Base-by-base conservation (phyloP, 2,329 filamentous ascomycete genomes). In the Verticillium dahliae region DNA sequence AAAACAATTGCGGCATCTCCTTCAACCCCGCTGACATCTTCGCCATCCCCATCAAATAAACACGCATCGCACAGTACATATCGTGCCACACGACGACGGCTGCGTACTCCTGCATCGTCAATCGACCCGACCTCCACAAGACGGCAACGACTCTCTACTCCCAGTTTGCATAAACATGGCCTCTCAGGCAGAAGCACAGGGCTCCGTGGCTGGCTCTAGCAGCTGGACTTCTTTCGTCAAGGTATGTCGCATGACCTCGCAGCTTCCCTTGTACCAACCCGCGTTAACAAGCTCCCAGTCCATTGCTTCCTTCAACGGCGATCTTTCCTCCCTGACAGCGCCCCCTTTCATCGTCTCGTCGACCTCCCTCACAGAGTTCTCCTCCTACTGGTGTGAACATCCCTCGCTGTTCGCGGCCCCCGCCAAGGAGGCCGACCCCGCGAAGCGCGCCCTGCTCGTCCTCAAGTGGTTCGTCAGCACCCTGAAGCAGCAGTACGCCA, bases 391-490 rank as follows among this genome's bases (percentile, higher is more conserved):
- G 90, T 88, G 87, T 65, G 90, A 92, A 68, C 89, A 92, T 70
- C 90, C 90, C 3, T 76, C 80, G 18, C 77, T 97, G 63, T 90
- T 98, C 68, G 86, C 92, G 63, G 92, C 93, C 13, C 91, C 94
- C 2, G 90, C 92, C 57, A 82, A 83, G 62, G 92, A 97, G 74
- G 69, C 87, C 59, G 90, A 96, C 72, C 85, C 92, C 0, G 86
- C 90, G 69, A 95, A 92, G 80, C 87, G 94, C 64, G 89, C 91
- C 22, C 78, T 96, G 67, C 81, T 94, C 38, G 94, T 98, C n/a
- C 80, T 97, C 69, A 96, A 94, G 76, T 98, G 94, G 94, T 98
- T 97, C 78, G 78, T 98, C 61, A 93, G 88, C 70, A 97, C 93
- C 3, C 81, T 98, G 59, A 96, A 95, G 79, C 91, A 96, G 76